phyloP scores from a whole-genome alignment of 192 early-diverging fungal species.

The Mycoemilia scoparia region DNA sequence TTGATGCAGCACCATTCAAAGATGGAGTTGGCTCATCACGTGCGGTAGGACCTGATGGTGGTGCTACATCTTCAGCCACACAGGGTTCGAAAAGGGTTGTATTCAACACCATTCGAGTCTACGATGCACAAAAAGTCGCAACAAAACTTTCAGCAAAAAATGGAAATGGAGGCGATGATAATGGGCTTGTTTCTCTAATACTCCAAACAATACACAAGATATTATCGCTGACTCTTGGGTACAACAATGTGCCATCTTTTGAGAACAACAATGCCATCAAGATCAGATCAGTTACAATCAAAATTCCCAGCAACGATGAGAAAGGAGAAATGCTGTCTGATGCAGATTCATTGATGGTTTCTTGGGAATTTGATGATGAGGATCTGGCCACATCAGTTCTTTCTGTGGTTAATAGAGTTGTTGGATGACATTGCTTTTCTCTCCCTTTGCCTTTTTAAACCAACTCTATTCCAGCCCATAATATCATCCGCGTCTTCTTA shows the following conservation, averaged over 20 bases:
- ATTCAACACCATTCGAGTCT: not conserved
- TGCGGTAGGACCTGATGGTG: slow-evolving; percentile 1
- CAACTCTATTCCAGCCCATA: too few species aligned
- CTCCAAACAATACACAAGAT: slow-evolving; percentile 2
- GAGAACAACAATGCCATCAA: not conserved
- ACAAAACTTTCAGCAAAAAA: not conserved
- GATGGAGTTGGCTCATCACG: slow-evolving; percentile 8
- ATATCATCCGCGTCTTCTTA: too few species aligned
- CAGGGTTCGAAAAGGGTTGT: not conserved
- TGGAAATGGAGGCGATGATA: not conserved
- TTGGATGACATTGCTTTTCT: too few species aligned
- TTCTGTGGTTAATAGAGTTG: slow-evolving; percentile 29
- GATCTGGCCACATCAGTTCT: slow-evolving; percentile 41
- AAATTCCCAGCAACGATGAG: slow-evolving; percentile 3
- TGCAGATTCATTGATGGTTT: slow-evolving; percentile 25
- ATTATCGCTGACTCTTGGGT: slow-evolving; percentile 9
- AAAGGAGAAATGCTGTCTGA: slow-evolving; percentile 4
- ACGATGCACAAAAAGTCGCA: not conserved
- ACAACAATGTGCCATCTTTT: slow-evolving; percentile 1
- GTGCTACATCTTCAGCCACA: slow-evolving; percentile 4
- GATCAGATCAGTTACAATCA: slow-evolving; percentile 5
- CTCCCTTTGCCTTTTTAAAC: too few species aligned
- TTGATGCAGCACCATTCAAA: slow-evolving; percentile 21
- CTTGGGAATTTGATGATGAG: slow-evolving; percentile 50
- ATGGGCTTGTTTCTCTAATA: slow-evolving; percentile 7